Evolutionary conservation across 83 land plant genomes (phyloP).

Genomic region (Isoetes engelmannii): DNA sequence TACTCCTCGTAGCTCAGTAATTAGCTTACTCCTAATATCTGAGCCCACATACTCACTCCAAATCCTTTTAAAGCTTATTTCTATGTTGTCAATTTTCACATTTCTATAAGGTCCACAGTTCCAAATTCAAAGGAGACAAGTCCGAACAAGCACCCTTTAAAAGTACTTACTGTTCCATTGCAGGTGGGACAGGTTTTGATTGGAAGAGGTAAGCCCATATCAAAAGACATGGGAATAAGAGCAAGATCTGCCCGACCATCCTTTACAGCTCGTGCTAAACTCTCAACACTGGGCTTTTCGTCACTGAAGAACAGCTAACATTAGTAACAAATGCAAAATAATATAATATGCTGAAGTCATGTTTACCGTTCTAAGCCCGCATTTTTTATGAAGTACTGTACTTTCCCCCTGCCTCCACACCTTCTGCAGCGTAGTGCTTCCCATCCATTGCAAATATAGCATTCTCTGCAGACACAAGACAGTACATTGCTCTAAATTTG

Average conservation of each 20-base stretch:
- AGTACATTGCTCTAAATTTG: no score
- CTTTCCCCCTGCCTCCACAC: constrained; percentile 64
- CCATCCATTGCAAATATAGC: constrained; percentile 69
- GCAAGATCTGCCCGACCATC: constrained; percentile 58
- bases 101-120: no score
- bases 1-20: no score
- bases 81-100: no score
- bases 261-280: constrained; percentile 46
- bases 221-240: constrained; percentile 48
- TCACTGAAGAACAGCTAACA: constrained; percentile 31
- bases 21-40: no score
- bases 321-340: constrained; percentile 2
- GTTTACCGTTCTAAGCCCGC: constrained; percentile 36
- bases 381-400: constrained; percentile 50
- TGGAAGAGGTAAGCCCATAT: constrained; percentile 47
- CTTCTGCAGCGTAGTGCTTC: constrained; percentile 55
- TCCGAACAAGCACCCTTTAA: neutral
- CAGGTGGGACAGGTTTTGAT: constrained; percentile 53
- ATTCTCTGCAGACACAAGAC: constrained; percentile 31
- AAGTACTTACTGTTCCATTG: constrained; percentile 48
- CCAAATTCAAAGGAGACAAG: no score
- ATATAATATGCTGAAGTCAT: neutral
- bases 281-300: constrained; percentile 47
- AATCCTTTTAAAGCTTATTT: no score
- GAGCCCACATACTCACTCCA: no score